phyloP scores from a whole-genome alignment of 805 yeast species.

The Myxozyma vanderwaltii region DNA sequence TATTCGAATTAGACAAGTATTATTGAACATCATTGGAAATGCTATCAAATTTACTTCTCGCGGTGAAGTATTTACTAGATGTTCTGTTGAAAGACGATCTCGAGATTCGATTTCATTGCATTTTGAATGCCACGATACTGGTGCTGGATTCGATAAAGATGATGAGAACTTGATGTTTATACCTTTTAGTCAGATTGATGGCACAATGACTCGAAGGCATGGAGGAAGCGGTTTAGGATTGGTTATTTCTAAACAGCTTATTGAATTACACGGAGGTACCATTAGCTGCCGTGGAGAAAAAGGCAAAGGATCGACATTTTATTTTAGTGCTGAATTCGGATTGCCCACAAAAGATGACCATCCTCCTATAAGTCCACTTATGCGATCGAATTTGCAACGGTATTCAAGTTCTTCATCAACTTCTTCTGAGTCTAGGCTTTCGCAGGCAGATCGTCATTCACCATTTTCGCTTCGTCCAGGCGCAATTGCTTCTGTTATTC shows the following conservation, averaged over 20 bases:
- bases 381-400: conserved; percentile 1
- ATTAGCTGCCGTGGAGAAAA: conserved; percentile 40
- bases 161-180: conserved; percentile 42
- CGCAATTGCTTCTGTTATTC: conserved; percentile 2
- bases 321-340: conserved; percentile 38
- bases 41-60: conserved; percentile 43
- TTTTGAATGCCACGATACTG: conserved; percentile 43
- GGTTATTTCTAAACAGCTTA: conserved; percentile 43
- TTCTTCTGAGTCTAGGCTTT: background rate
- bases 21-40: conserved; percentile 43
- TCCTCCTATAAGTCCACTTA: conserved; percentile 15
- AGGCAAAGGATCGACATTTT: conserved; percentile 40
- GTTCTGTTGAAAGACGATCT: conserved; percentile 32
- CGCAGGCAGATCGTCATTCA: conserved; percentile 10
- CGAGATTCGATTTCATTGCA: conserved; percentile 33
- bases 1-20: conserved; percentile 42
- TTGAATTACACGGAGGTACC: conserved; percentile 42
- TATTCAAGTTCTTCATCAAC: conserved; percentile 11
- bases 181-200: conserved; percentile 42
- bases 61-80: conserved; percentile 42
- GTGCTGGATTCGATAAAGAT: conserved; percentile 41
- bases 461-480: conserved; percentile 20
- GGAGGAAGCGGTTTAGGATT: conserved; percentile 44
- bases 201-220: conserved; percentile 34
- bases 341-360: conserved; percentile 37